Evolutionary conservation across 257 asterid species (phyloP), one percentile per base, ranked within the genome.

Genomic region (Plectranthus barbatus): DNA sequence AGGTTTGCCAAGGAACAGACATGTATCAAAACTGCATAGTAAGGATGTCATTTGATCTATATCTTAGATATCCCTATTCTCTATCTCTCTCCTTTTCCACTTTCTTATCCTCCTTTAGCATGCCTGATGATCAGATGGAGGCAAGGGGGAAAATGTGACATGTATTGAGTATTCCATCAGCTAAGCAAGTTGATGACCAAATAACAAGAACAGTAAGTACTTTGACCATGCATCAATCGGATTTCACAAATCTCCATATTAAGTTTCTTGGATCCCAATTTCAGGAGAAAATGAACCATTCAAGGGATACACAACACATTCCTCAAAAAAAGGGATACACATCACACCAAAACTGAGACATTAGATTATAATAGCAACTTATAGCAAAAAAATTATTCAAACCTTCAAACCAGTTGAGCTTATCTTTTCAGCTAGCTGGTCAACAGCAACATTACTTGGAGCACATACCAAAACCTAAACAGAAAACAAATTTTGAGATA

Each of bases 351-450:
- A 72, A 65, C 21, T 17, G 37, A 33, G 33, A 44, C 47, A 45
- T 37, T 7, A 5, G 52, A 59, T 11, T 45, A n/a, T 59, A 62
- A 45, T 34, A 44, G 42, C 39, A 67, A 45, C 50, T 45, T 17
- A 6, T 9, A 60, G 15, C 46, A 60, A 13, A 26, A 62, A 47
- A 51, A 77, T 67, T 20, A 60, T 36, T 9, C 76, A 64, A 29
- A 93, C 99, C 99, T 90, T 93, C 71, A 93, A 75, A 33, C 99
- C 97, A 49, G 99, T 90, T 36, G 99, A 94, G 76, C 97, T 93
- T 63, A 93, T 93, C 76, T 93, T 93, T 73, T 93, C 99, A 73
- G 97, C 99, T 62, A 90, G 91, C 83, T 93, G 99, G 72, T 93
- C 96, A 5, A 93, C 99, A 75, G 96, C 99, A 70, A 93, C 96